Percentiles rank a stretch among this genome's conserved stretches.
These are phyloP conservation scores for Irpex sp. DNA, from an alignment of 1,284 basidiomycete genomes.

Conservation along the genomic window DNA sequence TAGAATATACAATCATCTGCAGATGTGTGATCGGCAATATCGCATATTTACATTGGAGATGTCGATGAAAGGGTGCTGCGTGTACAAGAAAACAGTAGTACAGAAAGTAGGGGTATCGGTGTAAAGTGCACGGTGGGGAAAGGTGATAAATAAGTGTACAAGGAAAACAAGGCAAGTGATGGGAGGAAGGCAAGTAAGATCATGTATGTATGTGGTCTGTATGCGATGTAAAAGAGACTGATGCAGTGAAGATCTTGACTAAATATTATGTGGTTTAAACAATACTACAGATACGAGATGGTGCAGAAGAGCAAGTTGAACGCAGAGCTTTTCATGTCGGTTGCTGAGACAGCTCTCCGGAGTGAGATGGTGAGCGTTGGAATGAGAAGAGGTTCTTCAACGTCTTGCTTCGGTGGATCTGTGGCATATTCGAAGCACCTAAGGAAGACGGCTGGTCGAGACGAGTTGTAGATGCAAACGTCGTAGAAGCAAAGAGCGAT, in stretches of 20 bases:
- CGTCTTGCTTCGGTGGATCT: slow-evolving; percentile 15
- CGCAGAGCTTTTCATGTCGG: background rate
- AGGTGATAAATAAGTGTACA: background rate
- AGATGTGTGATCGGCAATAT: too few relatives aligned
- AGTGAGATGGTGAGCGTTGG: slow-evolving; percentile 15
- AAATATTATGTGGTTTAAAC: background rate
- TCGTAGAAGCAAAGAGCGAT: slow-evolving; percentile 22
- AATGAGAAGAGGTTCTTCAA: slow-evolving; percentile 20
- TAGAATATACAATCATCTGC: too few relatives aligned
- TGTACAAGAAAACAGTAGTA: background rate
- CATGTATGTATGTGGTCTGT: background rate
- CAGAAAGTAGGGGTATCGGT: background rate
- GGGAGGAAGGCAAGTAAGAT: background rate
- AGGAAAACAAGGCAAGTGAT: background rate
- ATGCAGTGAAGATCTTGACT: background rate
- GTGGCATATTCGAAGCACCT: background rate
- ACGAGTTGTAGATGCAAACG: slow-evolving; percentile 17
- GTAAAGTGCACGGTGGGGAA: background rate
- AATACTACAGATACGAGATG: background rate
- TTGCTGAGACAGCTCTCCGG: background rate
- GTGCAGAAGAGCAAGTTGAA: background rate
- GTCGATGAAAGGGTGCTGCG: background rate
- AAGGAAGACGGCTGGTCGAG: slow-evolving; percentile 2
- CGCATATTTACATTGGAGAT: background rate
- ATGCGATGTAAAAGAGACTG: background rate